Evolutionary conservation across 306 rosid species (phyloP).

Genomic region (Cyamopsis tetragonoloba): DNA sequence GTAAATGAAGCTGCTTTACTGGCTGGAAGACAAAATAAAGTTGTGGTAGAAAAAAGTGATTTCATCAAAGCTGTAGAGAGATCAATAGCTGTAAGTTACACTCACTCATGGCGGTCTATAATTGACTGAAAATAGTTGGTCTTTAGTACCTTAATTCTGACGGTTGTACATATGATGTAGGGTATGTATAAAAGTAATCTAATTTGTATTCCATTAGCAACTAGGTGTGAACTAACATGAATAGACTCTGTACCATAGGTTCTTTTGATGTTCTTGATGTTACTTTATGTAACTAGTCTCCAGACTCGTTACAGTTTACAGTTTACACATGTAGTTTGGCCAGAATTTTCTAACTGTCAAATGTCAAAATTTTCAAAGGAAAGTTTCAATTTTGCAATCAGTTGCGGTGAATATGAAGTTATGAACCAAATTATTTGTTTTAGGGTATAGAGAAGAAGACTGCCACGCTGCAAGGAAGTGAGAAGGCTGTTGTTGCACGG

Average conservation of each 20-base stretch:
- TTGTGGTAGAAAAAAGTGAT: constrained; percentile 79
- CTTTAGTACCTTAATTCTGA: not conserved
- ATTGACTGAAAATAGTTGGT: not conserved
- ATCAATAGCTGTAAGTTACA: constrained; percentile 80
- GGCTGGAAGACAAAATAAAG: constrained; percentile 86
- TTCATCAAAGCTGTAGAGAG: constrained; percentile 92
- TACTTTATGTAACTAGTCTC: not conserved
- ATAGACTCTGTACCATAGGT: not conserved
- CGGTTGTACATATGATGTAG: not conserved
- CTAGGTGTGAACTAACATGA: too few species aligned
- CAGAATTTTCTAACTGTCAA: constrained; percentile 6
- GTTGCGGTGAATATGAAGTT: constrained; percentile 28
- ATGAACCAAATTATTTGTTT: constrained; percentile 30
- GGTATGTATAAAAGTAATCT: not conserved
- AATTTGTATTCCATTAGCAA: not conserved
- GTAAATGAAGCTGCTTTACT: constrained; percentile 94
- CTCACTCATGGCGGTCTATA: not conserved
- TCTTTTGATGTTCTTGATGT: not conserved
- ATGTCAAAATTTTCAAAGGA: not conserved
- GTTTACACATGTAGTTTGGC: not conserved
- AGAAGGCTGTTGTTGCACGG: constrained; percentile 91
- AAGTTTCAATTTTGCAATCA: not conserved
- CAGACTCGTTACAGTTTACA: not conserved
- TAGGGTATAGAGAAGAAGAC: constrained; percentile 98
- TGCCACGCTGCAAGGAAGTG: constrained; percentile 82